Evolutionary conservation across 1,139 yeast species (phyloP).

Genomic region (Protomyces macrosporus): DNA sequence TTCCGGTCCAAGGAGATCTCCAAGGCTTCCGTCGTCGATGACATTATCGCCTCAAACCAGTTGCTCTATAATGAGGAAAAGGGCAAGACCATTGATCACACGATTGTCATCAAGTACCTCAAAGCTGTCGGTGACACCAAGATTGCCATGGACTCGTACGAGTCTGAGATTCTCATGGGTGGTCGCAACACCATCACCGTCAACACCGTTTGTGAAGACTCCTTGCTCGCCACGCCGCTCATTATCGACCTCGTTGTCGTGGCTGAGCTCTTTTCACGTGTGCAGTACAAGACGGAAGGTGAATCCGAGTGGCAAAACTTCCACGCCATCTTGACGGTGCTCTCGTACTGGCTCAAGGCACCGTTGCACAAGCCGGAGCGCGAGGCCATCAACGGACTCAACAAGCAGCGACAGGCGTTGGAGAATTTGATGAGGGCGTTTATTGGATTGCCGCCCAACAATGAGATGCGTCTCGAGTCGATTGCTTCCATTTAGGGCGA

Average conservation of each 20-base stretch:
- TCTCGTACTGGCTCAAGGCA: slow-evolving; percentile 95
- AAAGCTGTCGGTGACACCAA: slow-evolving; percentile 94
- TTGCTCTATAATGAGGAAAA: slow-evolving; percentile 75
- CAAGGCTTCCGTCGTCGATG: slow-evolving; percentile 88
- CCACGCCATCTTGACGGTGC: slow-evolving; percentile 79
- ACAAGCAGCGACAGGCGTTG: slow-evolving; percentile 87
- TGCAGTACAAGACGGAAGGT: slow-evolving; percentile 58
- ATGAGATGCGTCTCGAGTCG: slow-evolving; percentile 80
- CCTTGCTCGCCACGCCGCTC: slow-evolving; percentile 87
- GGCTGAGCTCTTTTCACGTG: slow-evolving; percentile 84
- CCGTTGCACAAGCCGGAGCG: slow-evolving; percentile 80
- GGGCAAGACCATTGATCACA: slow-evolving; percentile 81
- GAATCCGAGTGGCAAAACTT: slow-evolving; percentile 54
- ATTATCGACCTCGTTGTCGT: slow-evolving; percentile 86
- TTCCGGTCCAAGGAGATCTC: slow-evolving; percentile 94
- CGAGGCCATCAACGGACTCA: slow-evolving; percentile 86
- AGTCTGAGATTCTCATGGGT: slow-evolving; percentile 93
- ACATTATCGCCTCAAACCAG: slow-evolving; percentile 83
- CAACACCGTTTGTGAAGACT: slow-evolving; percentile 95
- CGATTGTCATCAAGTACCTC: slow-evolving; percentile 89
- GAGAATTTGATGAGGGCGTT: slow-evolving; percentile 86
- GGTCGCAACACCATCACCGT: slow-evolving; percentile 92
- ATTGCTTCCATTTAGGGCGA: slow-evolving; percentile 1
- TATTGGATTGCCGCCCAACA: slow-evolving; percentile 83
- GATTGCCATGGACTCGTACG: slow-evolving; percentile 98